These are phyloP conservation scores for Mercurialis annua DNA, from an alignment of 345 rosid genomes.

Conservation along the genomic window DNA sequence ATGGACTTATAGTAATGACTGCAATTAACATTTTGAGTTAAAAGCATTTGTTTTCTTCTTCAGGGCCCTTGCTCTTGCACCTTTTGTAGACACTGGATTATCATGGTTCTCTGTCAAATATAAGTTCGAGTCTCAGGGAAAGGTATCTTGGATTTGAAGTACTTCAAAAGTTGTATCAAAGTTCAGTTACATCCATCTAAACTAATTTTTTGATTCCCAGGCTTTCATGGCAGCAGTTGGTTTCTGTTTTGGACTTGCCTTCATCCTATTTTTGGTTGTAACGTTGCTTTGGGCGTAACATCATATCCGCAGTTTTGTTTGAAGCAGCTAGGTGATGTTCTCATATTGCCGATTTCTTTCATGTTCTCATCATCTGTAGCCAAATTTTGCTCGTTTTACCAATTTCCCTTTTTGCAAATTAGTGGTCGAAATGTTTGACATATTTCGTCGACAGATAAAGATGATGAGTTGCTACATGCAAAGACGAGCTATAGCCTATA, in stretches of 20 bases:
- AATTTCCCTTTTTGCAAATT: background rate
- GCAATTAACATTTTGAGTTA: background rate
- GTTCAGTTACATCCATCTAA: conserved; percentile 3
- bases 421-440: background rate
- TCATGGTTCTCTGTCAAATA: conserved; percentile 72
- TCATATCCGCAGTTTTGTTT: background rate
- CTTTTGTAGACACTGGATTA: conserved; percentile 74
- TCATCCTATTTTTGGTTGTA: conserved; percentile 53
- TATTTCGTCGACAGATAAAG: background rate
- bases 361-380: background rate
- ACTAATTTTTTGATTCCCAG: conserved; percentile 33
- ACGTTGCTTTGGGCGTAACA: conserved; percentile 63
- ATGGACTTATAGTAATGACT: background rate
- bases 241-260: conserved; percentile 74
- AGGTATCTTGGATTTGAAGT: conserved; percentile 39
- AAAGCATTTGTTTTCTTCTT: conserved; percentile 7
- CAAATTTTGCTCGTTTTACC: background rate
- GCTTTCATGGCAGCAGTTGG: conserved; percentile 64
- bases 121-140: conserved; percentile 65
- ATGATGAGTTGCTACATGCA: background rate
- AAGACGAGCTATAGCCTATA: background rate
- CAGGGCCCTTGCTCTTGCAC: conserved; percentile 95
- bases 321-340: background rate
- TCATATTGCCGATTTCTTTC: background rate
- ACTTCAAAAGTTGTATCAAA: background rate